Base-by-base conservation (phyloP, 192 early-diverging fungal genomes). In the Umbelopsis sp. region DNA sequence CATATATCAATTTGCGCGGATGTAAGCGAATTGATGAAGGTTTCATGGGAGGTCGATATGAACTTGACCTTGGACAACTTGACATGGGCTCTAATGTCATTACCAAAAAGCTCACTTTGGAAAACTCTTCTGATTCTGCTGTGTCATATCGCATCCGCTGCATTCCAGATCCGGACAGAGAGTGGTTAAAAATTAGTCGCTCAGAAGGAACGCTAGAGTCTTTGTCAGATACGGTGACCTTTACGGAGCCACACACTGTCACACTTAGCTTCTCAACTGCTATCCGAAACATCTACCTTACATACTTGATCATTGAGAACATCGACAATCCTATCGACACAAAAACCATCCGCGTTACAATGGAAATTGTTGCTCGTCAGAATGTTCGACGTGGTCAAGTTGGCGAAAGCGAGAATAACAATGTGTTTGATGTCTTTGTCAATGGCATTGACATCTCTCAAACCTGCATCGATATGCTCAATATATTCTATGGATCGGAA, bases 41-140 rank as follows among this genome's bases (percentile, higher is more conserved):
- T 6, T 83, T 89, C 11, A 41, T 85, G 7, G 87, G 87, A 51
- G 90, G 89, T 26, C 80, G 92, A 21, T 94, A 85, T 74, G 91
- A 91, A 41, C 80, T 94, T 8, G 88, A 93, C 81, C 78, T 93
- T 29, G 93, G 93, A n/a, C 93, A 92, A 69, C 90, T 90, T 66
- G 93, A 94, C 74, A 75, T 89, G 54, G 87, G 87, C 1, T 72
- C 81, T 2, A 66, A 74, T 2, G 80, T 82, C 34, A 77, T 89
- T 14, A 74, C 82, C 1, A 91, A 89, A 70, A 92, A 92, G 59
- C 66, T 94, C 24, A 76, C 82, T 0, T 34, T 94, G 5, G 93
- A 94, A 70, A 88, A 86, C 68, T 50, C 77, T 1, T 71, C 78
- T 3, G 74, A 69, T 47, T 86, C 88, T 31, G 62, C 83, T 21